A percentile compares a stretch with the other conserved stretches of the same genome.
Conservation (phyloP, 108 stramenopile genomes). For the Cyclotella atomus region DNA sequence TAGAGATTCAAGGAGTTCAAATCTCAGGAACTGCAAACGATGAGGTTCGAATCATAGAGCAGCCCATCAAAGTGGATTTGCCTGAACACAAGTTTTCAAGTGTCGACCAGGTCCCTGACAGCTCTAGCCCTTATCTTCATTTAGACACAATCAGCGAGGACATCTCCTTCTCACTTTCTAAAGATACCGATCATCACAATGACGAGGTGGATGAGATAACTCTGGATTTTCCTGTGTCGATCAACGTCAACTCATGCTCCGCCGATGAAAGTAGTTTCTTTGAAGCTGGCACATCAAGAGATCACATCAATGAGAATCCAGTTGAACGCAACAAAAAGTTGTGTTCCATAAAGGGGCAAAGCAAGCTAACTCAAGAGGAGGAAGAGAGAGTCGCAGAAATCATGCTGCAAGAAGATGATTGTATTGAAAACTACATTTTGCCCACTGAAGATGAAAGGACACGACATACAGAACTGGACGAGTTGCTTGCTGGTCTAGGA, state of each 20-base stretch:
- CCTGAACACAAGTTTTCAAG: no score
- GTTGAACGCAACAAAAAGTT: no score
- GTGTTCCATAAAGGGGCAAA: no score
- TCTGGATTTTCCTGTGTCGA: not conserved
- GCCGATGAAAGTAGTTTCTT: not conserved
- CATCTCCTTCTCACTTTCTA: no score
- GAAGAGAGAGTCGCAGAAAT: conserved; percentile 23
- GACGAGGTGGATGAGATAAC: not conserved
- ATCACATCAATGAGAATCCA: no score
- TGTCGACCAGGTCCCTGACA: no score
- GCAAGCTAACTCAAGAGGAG: conserved; percentile 23
- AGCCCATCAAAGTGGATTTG: no score
- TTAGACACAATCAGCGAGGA: no score
- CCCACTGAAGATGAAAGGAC: conserved; percentile 6
- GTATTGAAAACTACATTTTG: conserved; percentile 16
- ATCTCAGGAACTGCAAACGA: no score
- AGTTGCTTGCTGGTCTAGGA: conserved; percentile 15
- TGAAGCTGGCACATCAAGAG: not conserved
- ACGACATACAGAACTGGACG: conserved; percentile 15
- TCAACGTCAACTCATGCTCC: not conserved
- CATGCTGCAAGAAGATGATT: conserved; percentile 17
- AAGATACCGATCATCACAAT: not conserved
- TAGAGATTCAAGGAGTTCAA: no score
- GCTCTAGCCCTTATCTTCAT: no score
- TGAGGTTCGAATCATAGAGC: no score